Conservation (phyloP, 106 monocot genomes). For the Xerophyta viscosa region DNA sequence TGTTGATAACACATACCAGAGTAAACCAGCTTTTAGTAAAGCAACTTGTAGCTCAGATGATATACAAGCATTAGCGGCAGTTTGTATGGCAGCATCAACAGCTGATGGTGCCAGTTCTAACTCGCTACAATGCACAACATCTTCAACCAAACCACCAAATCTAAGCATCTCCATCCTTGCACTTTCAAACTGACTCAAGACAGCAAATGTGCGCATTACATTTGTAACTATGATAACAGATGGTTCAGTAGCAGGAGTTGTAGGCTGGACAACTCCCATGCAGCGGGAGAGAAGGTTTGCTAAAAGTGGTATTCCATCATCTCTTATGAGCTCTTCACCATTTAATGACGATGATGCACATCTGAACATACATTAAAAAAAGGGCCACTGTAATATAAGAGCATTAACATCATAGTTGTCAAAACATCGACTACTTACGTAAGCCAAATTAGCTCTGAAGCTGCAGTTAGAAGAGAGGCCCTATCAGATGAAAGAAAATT, state of each 20-base stretch:
- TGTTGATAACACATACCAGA: constrained; percentile 55
- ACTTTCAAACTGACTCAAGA: constrained; percentile 87
- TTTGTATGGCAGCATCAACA: constrained; percentile 92
- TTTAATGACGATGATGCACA: constrained; percentile 94
- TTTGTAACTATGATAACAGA: constrained; percentile 88
- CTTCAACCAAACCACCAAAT: constrained; percentile 84
- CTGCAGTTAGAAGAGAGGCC: constrained; percentile 78
- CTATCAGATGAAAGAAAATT: constrained; percentile 99
- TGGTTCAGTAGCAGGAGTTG: constrained; percentile 87
- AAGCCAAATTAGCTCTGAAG: constrained; percentile 94
- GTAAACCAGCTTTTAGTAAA: constrained; percentile 70
- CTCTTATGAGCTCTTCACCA: constrained; percentile 94
- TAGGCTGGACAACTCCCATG: constrained; percentile 90
- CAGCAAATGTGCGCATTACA: constrained; percentile 80
- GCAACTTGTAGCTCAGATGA: constrained; percentile 80
- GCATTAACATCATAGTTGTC: constrained; percentile 1
- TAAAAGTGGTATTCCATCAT: constrained; percentile 88
- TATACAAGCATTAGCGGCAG: constrained; percentile 77
- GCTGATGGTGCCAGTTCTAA: constrained; percentile 77
- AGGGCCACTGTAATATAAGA: background rate
- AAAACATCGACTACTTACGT: constrained; percentile 66
- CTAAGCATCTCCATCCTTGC: constrained; percentile 86
- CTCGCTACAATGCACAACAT: constrained; percentile 91
- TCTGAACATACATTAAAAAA: constrained; percentile 19
- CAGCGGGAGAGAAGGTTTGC: constrained; percentile 93